Conservation (phyloP, 2,329 filamentous ascomycete genomes). For the Aspergillus sp. region DNA sequence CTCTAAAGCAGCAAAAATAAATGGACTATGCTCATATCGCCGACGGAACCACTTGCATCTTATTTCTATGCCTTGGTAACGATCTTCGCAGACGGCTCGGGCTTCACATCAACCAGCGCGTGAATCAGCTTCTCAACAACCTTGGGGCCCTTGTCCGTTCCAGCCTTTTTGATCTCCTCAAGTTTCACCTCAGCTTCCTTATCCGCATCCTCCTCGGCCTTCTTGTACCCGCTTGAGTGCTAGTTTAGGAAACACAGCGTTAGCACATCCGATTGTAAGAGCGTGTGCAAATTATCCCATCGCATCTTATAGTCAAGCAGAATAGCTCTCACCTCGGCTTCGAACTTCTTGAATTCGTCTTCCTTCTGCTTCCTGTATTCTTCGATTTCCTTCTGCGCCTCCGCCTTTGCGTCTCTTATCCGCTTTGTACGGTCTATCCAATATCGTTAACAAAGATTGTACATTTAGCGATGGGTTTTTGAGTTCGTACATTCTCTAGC, state of each 20-base stretch:
- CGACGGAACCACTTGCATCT: conserved; percentile 8
- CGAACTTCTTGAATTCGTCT: conserved; percentile 90
- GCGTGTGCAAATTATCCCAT: not conserved
- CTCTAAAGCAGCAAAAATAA: conserved; percentile 15
- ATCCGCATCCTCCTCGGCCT: conserved; percentile 74
- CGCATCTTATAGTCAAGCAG: not conserved
- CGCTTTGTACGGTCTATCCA: conserved; percentile 83
- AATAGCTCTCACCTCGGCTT: conserved; percentile 63
- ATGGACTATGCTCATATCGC: conserved; percentile 10
- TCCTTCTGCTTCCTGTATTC: conserved; percentile 89
- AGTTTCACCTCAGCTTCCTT: conserved; percentile 80
- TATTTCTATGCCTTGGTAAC: conserved; percentile 33
- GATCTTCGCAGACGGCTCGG: conserved; percentile 59
- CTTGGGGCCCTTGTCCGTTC: conserved; percentile 73
- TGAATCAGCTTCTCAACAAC: conserved; percentile 81
- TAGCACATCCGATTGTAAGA: not conserved
- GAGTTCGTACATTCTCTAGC: conserved; percentile 76
- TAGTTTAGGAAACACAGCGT: conserved; percentile 39
- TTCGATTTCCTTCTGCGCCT: conserved; percentile 97
- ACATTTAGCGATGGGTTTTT: not conserved
- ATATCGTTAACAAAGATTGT: conserved; percentile 10
- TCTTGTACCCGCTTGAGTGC: conserved; percentile 90
- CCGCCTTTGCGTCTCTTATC: conserved; percentile 92
- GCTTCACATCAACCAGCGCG: conserved; percentile 82
- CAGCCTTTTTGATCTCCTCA: conserved; percentile 75